These are phyloP conservation scores for Fusarium sp. DNA, from an alignment of 2,329 filamentous ascomycete genomes.

Conservation along the genomic window DNA sequence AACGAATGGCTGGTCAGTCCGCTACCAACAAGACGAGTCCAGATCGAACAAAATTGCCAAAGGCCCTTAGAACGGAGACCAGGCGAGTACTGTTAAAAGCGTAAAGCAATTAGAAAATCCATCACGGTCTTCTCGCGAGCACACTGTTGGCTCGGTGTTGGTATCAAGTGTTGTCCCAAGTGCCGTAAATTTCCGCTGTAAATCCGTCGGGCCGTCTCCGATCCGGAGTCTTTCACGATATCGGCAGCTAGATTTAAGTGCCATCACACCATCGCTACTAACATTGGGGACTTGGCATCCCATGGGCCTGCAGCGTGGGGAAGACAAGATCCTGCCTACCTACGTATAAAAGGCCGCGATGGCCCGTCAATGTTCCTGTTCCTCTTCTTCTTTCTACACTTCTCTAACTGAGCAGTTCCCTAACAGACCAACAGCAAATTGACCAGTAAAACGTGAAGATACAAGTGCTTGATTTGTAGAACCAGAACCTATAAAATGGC, in stretches of 20 bases:
- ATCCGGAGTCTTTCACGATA: constrained; percentile 25
- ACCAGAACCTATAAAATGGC: constrained; percentile 30
- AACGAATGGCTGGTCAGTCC: background rate
- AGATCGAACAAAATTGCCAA: constrained; percentile 16
- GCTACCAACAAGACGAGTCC: constrained; percentile 7
- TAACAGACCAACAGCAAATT: constrained; percentile 3
- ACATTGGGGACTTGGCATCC: constrained; percentile 9
- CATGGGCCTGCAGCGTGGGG: constrained; percentile 30
- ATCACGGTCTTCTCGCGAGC: constrained; percentile 13
- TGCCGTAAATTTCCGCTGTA: constrained; percentile 29
- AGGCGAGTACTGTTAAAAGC: constrained; percentile 20
- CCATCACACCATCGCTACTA: constrained; percentile 34
- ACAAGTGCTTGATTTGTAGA: constrained; percentile 11
- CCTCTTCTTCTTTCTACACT: constrained; percentile 11
- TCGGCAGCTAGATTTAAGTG: constrained; percentile 34
- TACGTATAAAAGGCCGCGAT: constrained; percentile 39
- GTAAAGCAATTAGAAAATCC: constrained; percentile 35
- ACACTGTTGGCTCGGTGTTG: background rate
- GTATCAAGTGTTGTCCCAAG: background rate
- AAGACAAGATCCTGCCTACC: constrained; percentile 6
- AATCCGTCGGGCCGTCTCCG: constrained; percentile 41
- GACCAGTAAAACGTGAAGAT: constrained; percentile 8
- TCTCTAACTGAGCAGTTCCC: background rate
- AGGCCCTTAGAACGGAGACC: constrained; percentile 9
- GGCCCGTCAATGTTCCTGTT: background rate